Conservation (phyloP, 345 rosid genomes). For the Angophora floribunda region DNA sequence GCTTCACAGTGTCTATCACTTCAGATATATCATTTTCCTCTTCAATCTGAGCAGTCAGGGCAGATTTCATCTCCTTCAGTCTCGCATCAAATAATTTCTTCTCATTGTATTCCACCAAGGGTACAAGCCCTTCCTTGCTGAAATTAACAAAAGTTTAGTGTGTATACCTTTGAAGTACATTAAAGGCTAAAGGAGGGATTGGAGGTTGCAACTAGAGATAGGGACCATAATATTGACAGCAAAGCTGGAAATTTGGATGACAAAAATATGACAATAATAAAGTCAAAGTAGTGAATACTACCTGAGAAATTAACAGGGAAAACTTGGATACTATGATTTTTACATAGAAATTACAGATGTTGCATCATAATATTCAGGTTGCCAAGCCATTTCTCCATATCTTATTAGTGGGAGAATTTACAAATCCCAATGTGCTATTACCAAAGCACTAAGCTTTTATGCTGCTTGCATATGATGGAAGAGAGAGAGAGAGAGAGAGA, state of each 20-base stretch:
- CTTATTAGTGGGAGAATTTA: not conserved
- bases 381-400: not conserved
- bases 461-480: not conserved
- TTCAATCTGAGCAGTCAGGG: conserved; percentile 68
- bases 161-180: not conserved
- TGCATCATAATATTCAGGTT: not conserved
- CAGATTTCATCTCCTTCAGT: conserved; percentile 81
- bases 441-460: not conserved
- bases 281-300: not conserved
- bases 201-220: not conserved
- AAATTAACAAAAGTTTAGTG: not conserved
- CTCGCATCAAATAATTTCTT: conserved; percentile 91
- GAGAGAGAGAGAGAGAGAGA: not conserved
- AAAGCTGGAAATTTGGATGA: not conserved
- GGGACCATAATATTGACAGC: not conserved
- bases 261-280: not conserved
- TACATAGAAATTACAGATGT: not conserved
- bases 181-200: not conserved
- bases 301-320: not conserved
- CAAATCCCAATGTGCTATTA: not conserved
- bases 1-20: conserved; percentile 83
- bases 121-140: conserved; percentile 82
- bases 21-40: conserved; percentile 76
- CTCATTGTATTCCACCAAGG: conserved; percentile 87
- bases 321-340: not conserved